Base-by-base conservation (phyloP, 2,329 filamentous ascomycete genomes). In the Teratosphaeriaceae sp. region DNA sequence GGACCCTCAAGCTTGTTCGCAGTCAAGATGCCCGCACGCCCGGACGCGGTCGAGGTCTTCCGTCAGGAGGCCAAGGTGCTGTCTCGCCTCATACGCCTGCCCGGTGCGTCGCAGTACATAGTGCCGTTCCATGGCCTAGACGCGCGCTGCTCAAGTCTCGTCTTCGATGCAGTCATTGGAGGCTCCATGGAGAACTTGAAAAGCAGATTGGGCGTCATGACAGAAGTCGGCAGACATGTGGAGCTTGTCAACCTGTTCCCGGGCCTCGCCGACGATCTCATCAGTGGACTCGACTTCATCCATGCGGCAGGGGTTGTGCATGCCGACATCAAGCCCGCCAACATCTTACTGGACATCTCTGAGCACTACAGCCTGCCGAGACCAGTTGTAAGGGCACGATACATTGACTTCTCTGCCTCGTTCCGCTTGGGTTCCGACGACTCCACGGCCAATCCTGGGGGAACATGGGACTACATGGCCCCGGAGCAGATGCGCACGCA, bases 321-420 rank as follows among this genome's bases (percentile, higher is more conserved):
- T 43, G 69, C 66, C 4, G 70, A 73, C 44, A 65, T 72, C 56
- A 73, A 73, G 53, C 68, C 70, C 1, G 62, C 61, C 2, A 73
- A 73, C 52, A 63, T 73, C 34, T 61, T 73, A 26, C 52, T 69
- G 39, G 53, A 47, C 42, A 46, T 57, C 43, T 50, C 56, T 13
- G 45, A 51, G 29, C 48, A 53, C 23, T 42, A 48, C 24, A 47
- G 47, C 13, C 46, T 54, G 3, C 44, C 50, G 3, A 44, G 45
- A n/a, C 52, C 53, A 2, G 46, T 56, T 6, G 29, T 59, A 18
- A 46, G 52, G 26, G 58, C 62, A 9, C 43, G 60, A 22, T 70
- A 61, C 50, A 64, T 69, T 13, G 69, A 71, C 53, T 72, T 71
- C 52, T 70, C 67, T 3, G 61, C 62, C 2, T 64, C 68, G 9